phyloP scores from a whole-genome alignment of 2,329 filamentous ascomycete species.

The Neurospora sp. region DNA sequence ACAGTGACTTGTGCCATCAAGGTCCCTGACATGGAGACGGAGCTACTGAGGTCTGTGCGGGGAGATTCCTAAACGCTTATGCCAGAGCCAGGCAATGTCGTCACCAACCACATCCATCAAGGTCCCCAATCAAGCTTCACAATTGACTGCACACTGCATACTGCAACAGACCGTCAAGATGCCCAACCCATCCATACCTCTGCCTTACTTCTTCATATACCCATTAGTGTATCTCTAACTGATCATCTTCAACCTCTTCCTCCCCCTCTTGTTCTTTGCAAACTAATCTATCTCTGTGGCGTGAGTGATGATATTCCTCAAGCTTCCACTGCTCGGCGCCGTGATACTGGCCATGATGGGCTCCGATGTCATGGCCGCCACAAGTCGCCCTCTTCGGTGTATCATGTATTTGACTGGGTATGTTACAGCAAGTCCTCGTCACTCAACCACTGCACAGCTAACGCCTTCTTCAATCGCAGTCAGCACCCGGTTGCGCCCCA shows the following conservation, averaged over 20 bases:
- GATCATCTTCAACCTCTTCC: neutral
- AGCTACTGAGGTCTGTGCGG: neutral
- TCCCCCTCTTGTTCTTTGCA: neutral
- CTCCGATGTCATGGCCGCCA: constrained; percentile 4
- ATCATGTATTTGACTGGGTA: constrained; percentile 43
- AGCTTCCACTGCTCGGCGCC: constrained; percentile 1
- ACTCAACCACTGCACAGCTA: neutral
- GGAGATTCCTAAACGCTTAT: neutral
- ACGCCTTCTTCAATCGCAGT: constrained; percentile 21
- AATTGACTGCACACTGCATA: neutral
- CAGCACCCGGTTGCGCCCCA: constrained; percentile 37
- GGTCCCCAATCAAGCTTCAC: neutral
- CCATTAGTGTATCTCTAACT: neutral
- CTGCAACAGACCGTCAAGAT: neutral
- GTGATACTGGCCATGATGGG: constrained; percentile 8
- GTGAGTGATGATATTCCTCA: neutral
- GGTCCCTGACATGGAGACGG: neutral
- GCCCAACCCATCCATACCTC: neutral
- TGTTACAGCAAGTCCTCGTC: neutral
- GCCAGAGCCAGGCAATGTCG: neutral
- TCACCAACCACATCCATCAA: neutral
- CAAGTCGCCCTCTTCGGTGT: constrained; percentile 17
- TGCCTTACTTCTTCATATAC: neutral
- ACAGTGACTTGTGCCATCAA: neutral
- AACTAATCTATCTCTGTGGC: neutral